Evolutionary conservation across 1,284 basidiomycete genomes (phyloP), one percentile per base, ranked within the genome.

Genomic region (Hortiboletus rubellus): DNA sequence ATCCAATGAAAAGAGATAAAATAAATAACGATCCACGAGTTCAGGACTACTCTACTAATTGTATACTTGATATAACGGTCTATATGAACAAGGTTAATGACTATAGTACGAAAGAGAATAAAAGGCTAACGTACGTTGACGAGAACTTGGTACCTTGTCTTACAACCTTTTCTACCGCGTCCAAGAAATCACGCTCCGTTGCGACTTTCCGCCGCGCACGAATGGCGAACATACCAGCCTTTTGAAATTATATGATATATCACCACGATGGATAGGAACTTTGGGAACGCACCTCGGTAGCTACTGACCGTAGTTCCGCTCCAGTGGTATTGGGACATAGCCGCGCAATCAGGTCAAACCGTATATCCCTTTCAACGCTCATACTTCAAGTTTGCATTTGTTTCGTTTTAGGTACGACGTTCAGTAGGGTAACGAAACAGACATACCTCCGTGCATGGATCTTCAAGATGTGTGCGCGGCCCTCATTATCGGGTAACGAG

Each of bases 141-240:
- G 89, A 91, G 77, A 98, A 99, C 79, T 99, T 98, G 67, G 92
- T 96, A 50, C 96, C 96, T 77, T 98, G 96, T 69, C 94, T 83
- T 50, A 98, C 94, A 57, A 98, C 96, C 79, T 98, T 98, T 79
- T 99, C 96, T 5, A 99, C 96, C 7, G 95, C 93, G 70, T 98
- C 94, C 68, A 99, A 77, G 78, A 98, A 99, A 77, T 99, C 97
- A 57, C 94, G 87, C 73, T 99, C 97, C 6, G 94, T 96, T 0
- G 96, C 95, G 8, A 99, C 94, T 77, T 99, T 98, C 74, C 97
- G 84, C 66, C 97, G 82, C 54, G 95, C 93, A 59, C 97, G 89
- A 67, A 99, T 99, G 1, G 97, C 96, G 77, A 98, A 99, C 97
- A 99, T 99, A 43, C 97, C 97, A 37, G 97, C 97, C 86, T 91